Evolutionary conservation across 192 early-diverging fungal genomes (phyloP).

Genomic region (Gonapodya prolifera): DNA sequence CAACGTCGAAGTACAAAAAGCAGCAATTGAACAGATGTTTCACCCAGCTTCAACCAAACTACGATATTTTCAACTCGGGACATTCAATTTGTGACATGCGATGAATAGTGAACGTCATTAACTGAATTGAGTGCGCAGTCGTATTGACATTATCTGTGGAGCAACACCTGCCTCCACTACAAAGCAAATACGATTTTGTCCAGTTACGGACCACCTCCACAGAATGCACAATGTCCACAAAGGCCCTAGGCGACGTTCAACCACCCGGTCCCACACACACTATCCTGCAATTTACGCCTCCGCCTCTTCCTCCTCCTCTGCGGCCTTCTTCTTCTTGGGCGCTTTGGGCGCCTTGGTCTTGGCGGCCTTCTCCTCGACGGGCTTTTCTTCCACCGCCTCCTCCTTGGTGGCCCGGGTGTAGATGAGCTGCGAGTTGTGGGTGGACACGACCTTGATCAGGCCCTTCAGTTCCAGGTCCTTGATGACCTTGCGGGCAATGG

Average conservation of each 20-base stretch:
- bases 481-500: constrained; percentile 89
- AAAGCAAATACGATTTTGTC: too few species aligned
- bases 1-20: too few species aligned
- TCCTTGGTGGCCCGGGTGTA: constrained; percentile 10
- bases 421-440: constrained; percentile 76
- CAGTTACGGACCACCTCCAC: background rate
- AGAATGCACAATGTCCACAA: background rate
- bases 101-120: too few species aligned
- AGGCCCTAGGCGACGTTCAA: background rate
- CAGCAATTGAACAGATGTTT: too few species aligned
- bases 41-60: too few species aligned
- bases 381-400: background rate
- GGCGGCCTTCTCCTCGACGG: background rate
- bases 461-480: constrained; percentile 85
- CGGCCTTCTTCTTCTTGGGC: background rate
- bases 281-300: background rate
- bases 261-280: background rate
- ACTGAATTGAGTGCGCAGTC: too few species aligned
- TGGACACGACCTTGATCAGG: constrained; percentile 79
- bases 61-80: too few species aligned
- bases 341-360: background rate
- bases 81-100: too few species aligned
- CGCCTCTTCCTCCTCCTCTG: constrained; percentile 1
- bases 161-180: too few species aligned
- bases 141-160: too few species aligned